These are phyloP conservation scores for Fusarium penzigii DNA, from an alignment of 2,329 filamentous ascomycete species.

Conservation along the genomic window DNA sequence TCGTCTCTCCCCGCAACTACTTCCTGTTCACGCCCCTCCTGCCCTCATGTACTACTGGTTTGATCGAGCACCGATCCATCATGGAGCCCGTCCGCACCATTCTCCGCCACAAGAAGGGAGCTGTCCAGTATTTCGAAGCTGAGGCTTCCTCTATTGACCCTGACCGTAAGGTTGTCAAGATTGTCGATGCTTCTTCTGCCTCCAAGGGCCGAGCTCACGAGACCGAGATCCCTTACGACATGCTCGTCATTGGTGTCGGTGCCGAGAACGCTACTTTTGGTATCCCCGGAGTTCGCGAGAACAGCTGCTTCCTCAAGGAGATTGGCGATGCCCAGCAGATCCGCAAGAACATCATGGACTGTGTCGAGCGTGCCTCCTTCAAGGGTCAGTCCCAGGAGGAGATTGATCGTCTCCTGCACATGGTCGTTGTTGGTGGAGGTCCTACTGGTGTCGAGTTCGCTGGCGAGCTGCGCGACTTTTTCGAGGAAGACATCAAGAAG, in stretches of 20 bases:
- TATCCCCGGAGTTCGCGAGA: slow-evolving; percentile 90
- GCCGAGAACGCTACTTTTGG: slow-evolving; percentile 99
- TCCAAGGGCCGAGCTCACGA: slow-evolving; percentile 80
- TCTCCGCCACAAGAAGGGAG: slow-evolving; percentile 88
- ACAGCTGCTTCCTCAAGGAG: slow-evolving; percentile 98
- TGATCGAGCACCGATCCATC: slow-evolving; percentile 98
- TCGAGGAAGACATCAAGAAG: slow-evolving; percentile 97
- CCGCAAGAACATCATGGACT: slow-evolving; percentile 99
- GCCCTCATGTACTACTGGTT: slow-evolving; percentile 94
- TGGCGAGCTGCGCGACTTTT: slow-evolving; percentile 97
- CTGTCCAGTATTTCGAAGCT: slow-evolving; percentile 96
- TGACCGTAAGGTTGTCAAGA: slow-evolving; percentile 82
- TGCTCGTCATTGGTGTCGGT: slow-evolving; percentile 95
- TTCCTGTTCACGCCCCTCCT: slow-evolving; percentile 98
- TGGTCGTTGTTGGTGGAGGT: slow-evolving; percentile 93
- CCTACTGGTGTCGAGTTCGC: slow-evolving; percentile 98
- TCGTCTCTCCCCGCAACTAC: slow-evolving; percentile 98
- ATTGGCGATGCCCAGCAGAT: slow-evolving; percentile 95
- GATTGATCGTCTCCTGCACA: slow-evolving; percentile 91
- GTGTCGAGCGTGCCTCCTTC: slow-evolving; percentile 96
- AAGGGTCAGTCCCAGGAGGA: slow-evolving; percentile 91
- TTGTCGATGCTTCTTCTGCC: slow-evolving; percentile 91
- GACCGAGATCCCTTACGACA: slow-evolving; percentile 94
- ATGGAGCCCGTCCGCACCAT: slow-evolving; percentile 99
- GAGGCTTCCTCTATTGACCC: slow-evolving; percentile 95